Conservation (phyloP, 176 grass and related monocot species). For the Themeda triandra region DNA sequence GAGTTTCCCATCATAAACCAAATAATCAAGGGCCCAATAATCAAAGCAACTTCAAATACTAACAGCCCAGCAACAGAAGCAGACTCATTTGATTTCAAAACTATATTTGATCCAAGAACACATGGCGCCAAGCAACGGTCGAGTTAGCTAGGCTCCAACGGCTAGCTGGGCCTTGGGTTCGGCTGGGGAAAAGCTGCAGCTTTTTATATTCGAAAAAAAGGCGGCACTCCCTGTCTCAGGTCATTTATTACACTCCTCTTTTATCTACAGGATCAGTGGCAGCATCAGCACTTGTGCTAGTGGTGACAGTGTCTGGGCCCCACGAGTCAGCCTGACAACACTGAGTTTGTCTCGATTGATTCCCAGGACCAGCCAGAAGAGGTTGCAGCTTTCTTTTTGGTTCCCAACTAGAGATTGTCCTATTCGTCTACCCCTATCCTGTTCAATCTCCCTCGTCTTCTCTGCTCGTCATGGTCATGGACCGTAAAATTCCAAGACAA, state of each 20-base stretch:
- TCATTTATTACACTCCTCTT: conserved; percentile 23
- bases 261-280: not conserved
- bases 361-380: not conserved
- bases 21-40: not conserved
- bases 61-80: not conserved
- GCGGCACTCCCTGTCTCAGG: not conserved
- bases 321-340: conserved; percentile 24
- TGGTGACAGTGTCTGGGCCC: conserved; percentile 8
- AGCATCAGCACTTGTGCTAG: not conserved
- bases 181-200: not conserved
- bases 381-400: conserved; percentile 17
- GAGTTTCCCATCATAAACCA: not conserved
- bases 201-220: not conserved
- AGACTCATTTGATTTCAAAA: not conserved
- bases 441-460: not conserved
- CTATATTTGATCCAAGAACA: not conserved
- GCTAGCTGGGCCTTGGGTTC: conserved; percentile 15
- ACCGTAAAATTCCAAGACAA: conserved; percentile 30
- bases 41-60: not conserved
- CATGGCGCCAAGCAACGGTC: conserved; percentile 49
- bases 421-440: not conserved
- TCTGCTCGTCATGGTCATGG: not conserved
- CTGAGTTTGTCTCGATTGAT: not conserved
- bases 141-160: conserved; percentile 1
- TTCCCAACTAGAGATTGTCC: conserved; percentile 12